These are phyloP conservation scores for Penicillium decumbens DNA, from an alignment of 2,329 filamentous ascomycete genomes.

Conservation along the genomic window DNA sequence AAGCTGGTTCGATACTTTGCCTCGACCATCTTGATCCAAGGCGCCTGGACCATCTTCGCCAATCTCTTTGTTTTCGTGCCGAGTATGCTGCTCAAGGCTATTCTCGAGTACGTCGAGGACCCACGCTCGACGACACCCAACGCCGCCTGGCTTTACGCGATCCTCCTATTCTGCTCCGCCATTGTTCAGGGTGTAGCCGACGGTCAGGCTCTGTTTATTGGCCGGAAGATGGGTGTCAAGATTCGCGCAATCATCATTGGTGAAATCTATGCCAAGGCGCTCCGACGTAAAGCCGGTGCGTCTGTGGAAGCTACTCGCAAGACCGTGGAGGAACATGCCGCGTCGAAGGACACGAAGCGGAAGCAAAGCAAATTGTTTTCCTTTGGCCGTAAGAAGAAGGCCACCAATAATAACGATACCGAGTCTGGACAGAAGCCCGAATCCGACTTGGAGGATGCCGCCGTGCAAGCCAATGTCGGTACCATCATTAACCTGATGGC, in stretches of 20 bases:
- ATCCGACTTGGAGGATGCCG: conserved; percentile 31
- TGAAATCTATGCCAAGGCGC: conserved; percentile 93
- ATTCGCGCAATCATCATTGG: conserved; percentile 92
- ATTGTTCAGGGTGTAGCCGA: conserved; percentile 76
- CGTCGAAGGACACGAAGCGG: conserved; percentile 23
- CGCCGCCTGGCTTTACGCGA: conserved; percentile 93
- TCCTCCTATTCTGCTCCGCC: conserved; percentile 79
- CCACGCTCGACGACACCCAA: conserved; percentile 71
- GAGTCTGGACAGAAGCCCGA: conserved; percentile 21
- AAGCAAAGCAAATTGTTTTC: conserved; percentile 47
- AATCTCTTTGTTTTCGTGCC: conserved; percentile 86
- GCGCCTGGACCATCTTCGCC: conserved; percentile 70
- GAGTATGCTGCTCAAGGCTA: conserved; percentile 82
- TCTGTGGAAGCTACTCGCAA: conserved; percentile 70
- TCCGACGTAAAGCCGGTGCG: conserved; percentile 82
- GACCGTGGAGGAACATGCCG: conserved; percentile 45
- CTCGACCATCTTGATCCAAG: conserved; percentile 68
- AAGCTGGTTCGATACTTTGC: conserved; percentile 85
- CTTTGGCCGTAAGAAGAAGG: conserved; percentile 57
- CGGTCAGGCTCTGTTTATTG: conserved; percentile 85
- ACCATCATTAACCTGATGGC: conserved; percentile 99
- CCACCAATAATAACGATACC: conserved; percentile 21
- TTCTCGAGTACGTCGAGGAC: conserved; percentile 88
- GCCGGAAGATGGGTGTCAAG: conserved; percentile 88
- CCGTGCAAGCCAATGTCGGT: conserved; percentile 82